phyloP scores from a whole-genome alignment of 1,139 yeast species.

The Sugiyamaella neomexicana region DNA sequence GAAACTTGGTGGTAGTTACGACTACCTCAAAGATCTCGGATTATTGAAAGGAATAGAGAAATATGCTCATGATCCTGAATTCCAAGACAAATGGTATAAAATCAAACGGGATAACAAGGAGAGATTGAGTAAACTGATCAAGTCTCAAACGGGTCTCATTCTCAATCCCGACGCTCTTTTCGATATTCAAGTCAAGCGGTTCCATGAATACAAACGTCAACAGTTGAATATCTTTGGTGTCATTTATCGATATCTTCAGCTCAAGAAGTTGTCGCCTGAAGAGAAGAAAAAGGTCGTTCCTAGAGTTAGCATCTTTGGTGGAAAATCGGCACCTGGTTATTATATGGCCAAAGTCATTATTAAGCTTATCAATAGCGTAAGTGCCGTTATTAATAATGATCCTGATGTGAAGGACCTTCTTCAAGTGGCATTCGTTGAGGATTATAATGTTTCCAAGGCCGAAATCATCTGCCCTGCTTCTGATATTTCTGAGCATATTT shows the following conservation, averaged over 20 bases:
- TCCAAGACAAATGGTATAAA: constrained; percentile 68
- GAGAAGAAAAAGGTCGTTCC: constrained; percentile 71
- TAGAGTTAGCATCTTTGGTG: constrained; percentile 83
- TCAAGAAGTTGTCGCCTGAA: constrained; percentile 65
- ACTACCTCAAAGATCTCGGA: constrained; percentile 67
- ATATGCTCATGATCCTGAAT: constrained; percentile 65
- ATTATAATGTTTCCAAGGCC: constrained; percentile 91
- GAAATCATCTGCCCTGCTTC: constrained; percentile 89
- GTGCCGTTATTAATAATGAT: constrained; percentile 78
- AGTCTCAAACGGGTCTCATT: constrained; percentile 64
- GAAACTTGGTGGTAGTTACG: constrained; percentile 70
- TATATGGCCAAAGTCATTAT: constrained; percentile 92
- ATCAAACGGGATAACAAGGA: constrained; percentile 72
- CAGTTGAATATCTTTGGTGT: constrained; percentile 90
- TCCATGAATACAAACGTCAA: constrained; percentile 94
- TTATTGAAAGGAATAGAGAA: constrained; percentile 66
- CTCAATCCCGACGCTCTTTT: constrained; percentile 70
- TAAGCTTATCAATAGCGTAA: constrained; percentile 79
- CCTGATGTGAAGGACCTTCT: constrained; percentile 69
- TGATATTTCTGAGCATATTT: constrained; percentile 88
- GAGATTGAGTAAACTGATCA: constrained; percentile 67
- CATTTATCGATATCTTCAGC: constrained; percentile 73
- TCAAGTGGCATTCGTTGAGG: constrained; percentile 87
- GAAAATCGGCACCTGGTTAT: constrained; percentile 96
- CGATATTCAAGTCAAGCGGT: constrained; percentile 92